Base-by-base conservation (phyloP, 2,329 filamentous ascomycete genomes). In the Plenodomus tracheiphilus region DNA sequence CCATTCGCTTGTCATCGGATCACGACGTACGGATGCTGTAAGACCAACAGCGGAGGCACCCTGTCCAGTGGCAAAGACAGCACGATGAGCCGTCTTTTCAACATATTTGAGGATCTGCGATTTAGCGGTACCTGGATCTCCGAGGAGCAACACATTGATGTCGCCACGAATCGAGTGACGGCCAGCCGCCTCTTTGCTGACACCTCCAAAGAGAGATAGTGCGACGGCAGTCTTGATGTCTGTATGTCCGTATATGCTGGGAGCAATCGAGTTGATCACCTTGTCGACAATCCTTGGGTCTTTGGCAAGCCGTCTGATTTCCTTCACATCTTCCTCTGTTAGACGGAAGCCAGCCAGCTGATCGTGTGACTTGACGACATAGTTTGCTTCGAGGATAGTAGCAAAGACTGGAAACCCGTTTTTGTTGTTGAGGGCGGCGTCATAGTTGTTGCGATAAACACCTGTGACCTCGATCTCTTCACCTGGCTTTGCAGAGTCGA, bases 391-490 rank as follows among this genome's bases (percentile, higher is more conserved):
- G 4, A 99, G 82, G 50, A 99, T 94, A 0, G 94, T 99, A 4
- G 94, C 93, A 73, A 99, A 99, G 30, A 99, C 94, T 0, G 94
- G 94, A 76, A 99, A 97, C 4, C 94, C 94, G 68, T 97, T 99
- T 68, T 94, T 93, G 77, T 97, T 97, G 77, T 99, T 99, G 46
- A 99, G 82, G 62, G 96, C 91, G 3, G 94, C 92, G 70, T 97
- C 93, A 68, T 97, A 99, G 76, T 95, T 97, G 79, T 99, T 99
- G 63, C 91, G 87, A 76, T 99, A 99, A 61, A 96, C 89, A 56
- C 94, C 94, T 7, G 92, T 97, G 9, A 99, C 86, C 68, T 99
- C 94, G 47, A 99, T 92, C 70, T 99, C 95, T 74, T 99, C 94
- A 47, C 94, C 94, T 21, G 94, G 94, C 77, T 99, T 99, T 36